Evolutionary conservation across 306 rosid species (phyloP).

Genomic region (Quercus bicolor): DNA sequence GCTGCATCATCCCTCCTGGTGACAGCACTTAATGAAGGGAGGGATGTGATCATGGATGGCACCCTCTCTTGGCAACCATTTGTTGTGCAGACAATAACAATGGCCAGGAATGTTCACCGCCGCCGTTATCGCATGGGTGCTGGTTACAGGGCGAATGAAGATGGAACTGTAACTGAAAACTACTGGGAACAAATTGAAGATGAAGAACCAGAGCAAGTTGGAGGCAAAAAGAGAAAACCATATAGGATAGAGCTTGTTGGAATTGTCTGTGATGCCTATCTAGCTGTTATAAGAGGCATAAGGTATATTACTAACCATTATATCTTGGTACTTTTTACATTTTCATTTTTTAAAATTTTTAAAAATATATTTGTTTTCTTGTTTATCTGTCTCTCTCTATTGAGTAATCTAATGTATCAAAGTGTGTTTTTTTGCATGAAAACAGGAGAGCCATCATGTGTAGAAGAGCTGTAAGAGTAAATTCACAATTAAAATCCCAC

Average conservation of each 20-base stretch:
- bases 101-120: slow-evolving; percentile 92
- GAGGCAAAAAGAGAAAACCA: slow-evolving; percentile 79
- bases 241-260: slow-evolving; percentile 96
- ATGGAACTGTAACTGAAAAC: slow-evolving; percentile 66
- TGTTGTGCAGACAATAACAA: slow-evolving; percentile 92
- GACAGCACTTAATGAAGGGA: slow-evolving; percentile 87
- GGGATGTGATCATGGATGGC: slow-evolving; percentile 97
- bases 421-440: slow-evolving; percentile 7
- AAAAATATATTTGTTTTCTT: background rate
- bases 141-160: slow-evolving; percentile 59
- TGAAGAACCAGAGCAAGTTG: slow-evolving; percentile 65
- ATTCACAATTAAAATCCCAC: slow-evolving; percentile 81
- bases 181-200: slow-evolving; percentile 77
- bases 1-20: slow-evolving; percentile 95
- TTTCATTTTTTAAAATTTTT: background rate
- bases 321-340: background rate
- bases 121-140: slow-evolving; percentile 91
- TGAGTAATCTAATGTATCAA: slow-evolving; percentile 1
- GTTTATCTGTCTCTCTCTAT: background rate
- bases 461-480: slow-evolving; percentile 88
- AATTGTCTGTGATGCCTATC: slow-evolving; percentile 93
- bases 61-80: slow-evolving; percentile 95
- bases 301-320: slow-evolving; percentile 40
- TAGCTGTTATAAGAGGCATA: slow-evolving; percentile 84
- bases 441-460: slow-evolving; percentile 88